phyloP scores from a whole-genome alignment of 1,139 yeast species.

The Saccharomyces hybrid region DNA sequence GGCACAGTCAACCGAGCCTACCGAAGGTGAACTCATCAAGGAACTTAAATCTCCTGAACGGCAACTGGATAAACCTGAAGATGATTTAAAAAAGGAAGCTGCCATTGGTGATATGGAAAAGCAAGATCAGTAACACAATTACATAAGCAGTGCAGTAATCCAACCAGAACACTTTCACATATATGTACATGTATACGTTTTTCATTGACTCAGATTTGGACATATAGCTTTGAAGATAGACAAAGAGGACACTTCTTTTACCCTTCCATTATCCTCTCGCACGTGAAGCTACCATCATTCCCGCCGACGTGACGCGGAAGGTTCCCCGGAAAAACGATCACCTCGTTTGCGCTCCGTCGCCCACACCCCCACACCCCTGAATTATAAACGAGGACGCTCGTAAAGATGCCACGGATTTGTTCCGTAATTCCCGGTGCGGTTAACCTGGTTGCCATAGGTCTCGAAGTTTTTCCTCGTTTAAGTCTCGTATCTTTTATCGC shows the following conservation, averaged over 20 bases:
- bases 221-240: not conserved
- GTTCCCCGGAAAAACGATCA: not conserved
- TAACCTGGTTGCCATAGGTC: not conserved
- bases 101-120: not conserved
- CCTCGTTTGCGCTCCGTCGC: not conserved
- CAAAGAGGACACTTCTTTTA: not conserved
- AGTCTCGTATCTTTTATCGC: not conserved
- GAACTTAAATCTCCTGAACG: not conserved
- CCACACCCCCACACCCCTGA: constrained; percentile 1
- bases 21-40: not conserved
- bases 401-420: not conserved
- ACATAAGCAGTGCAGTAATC: not conserved
- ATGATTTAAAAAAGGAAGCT: not conserved
- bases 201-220: not conserved
- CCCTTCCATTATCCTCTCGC: not conserved
- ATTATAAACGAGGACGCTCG: not conserved
- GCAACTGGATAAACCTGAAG: not conserved
- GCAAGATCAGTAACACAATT: not conserved
- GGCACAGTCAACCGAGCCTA: not conserved
- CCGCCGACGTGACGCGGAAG: not conserved
- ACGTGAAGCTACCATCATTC: not conserved
- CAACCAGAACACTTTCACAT: not conserved
- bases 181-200: not conserved
- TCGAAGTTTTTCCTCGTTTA: not conserved
- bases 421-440: not conserved